Evolutionary conservation across 2,329 filamentous ascomycete genomes (phyloP).

Genomic region (Leptographium galeiforme): DNA sequence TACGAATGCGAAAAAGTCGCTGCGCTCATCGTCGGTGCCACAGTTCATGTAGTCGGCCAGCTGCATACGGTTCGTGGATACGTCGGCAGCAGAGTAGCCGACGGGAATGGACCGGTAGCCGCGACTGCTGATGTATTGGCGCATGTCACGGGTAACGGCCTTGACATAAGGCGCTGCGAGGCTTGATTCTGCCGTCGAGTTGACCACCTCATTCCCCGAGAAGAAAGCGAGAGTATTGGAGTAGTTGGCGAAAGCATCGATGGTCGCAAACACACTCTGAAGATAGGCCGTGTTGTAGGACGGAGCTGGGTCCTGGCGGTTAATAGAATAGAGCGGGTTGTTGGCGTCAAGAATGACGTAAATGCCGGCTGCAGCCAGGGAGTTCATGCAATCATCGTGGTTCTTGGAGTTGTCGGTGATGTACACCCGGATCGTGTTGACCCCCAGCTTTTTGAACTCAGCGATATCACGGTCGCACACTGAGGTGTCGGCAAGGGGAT

Average conservation of each 20-base stretch:
- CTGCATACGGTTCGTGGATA: constrained; percentile 72
- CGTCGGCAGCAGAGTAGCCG: constrained; percentile 67
- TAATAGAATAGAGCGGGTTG: constrained; percentile 78
- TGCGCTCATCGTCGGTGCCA: constrained; percentile 67
- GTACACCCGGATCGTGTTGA: constrained; percentile 90
- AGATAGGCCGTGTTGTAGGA: constrained; percentile 86
- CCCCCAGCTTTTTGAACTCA: constrained; percentile 70
- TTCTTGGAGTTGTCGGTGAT: constrained; percentile 73
- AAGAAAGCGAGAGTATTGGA: constrained; percentile 80
- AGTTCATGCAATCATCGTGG: constrained; percentile 77
- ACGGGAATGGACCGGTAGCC: constrained; percentile 56
- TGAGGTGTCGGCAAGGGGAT: constrained; percentile 60
- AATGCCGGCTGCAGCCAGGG: constrained; percentile 71
- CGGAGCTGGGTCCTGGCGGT: constrained; percentile 54
- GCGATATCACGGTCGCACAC: constrained; percentile 68
- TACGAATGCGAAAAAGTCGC: constrained; percentile 72
- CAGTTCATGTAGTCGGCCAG: constrained; percentile 92
- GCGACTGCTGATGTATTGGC: constrained; percentile 51
- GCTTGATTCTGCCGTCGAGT: constrained; percentile 50
- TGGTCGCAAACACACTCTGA: constrained; percentile 72
- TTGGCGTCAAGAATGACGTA: constrained; percentile 89
- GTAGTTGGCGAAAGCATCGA: constrained; percentile 73
- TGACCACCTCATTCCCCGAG: constrained; percentile 71
- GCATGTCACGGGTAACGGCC: constrained; percentile 65
- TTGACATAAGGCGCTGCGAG: constrained; percentile 61